Evolutionary conservation across 257 asterid species (phyloP).

Genomic region (Nicotiana tomentosiformis): DNA sequence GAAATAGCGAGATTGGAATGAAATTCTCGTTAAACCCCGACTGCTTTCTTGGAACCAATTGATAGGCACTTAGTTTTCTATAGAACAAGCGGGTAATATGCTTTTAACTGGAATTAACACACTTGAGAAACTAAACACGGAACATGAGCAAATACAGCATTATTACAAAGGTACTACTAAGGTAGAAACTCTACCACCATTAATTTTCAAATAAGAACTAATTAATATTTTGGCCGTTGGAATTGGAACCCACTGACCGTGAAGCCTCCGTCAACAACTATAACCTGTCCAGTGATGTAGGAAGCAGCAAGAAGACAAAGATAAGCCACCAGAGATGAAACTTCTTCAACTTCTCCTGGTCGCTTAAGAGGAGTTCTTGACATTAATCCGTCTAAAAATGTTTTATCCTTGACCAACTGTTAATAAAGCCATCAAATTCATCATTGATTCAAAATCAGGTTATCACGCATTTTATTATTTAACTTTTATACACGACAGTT

Average conservation of each 20-base stretch:
- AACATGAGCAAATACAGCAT: not conserved
- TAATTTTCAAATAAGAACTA: not conserved
- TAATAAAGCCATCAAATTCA: constrained; percentile 12
- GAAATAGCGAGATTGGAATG: too few relatives aligned
- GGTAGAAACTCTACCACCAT: not conserved
- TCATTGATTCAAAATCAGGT: not conserved
- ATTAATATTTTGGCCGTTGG: not conserved
- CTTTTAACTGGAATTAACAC: too few relatives aligned
- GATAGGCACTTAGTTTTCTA: too few relatives aligned
- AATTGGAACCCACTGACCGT: constrained; percentile 59
- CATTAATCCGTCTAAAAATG: constrained; percentile 40
- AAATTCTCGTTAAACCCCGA: too few relatives aligned
- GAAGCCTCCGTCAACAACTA: constrained; percentile 79
- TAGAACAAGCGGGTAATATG: too few relatives aligned
- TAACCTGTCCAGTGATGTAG: constrained; percentile 65
- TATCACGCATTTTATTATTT: too few relatives aligned
- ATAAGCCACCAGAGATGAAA: constrained; percentile 70
- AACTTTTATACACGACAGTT: too few relatives aligned
- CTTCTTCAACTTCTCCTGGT: constrained; percentile 67
- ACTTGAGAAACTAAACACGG: too few relatives aligned
- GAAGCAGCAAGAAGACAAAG: constrained; percentile 92
- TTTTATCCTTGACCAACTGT: constrained; percentile 58
- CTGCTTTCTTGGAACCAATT: too few relatives aligned
- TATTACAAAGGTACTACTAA: not conserved
- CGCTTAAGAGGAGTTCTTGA: constrained; percentile 69